Conservation (phyloP, 169 alveolate genomes). For the Eimeria nieschulzi region DNA sequence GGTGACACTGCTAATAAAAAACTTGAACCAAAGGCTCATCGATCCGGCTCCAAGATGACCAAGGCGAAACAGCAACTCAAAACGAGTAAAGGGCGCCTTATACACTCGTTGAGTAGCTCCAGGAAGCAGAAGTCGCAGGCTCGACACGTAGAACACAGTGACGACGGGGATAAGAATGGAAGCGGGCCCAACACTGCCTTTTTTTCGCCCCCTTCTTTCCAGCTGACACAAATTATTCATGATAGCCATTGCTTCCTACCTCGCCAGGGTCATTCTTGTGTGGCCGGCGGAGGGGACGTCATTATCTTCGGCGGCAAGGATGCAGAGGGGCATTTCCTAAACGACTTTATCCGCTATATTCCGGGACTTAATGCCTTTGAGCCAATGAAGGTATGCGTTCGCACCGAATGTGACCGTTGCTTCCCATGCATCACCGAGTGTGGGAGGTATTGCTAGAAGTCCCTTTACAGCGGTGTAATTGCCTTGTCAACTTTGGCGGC, state of each 20-base stretch:
- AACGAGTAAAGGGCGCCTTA: neutral
- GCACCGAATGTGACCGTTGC: neutral
- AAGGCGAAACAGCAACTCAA: conserved; percentile 50
- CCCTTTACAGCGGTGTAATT: too few species aligned
- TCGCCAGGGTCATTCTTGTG: conserved; percentile 59
- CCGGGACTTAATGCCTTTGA: conserved; percentile 68
- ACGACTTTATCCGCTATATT: conserved; percentile 55
- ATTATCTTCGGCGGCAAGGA: conserved; percentile 66
- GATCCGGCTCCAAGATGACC: neutral
- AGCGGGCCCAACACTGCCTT: conserved; percentile 68
- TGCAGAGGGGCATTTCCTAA: conserved; percentile 16
- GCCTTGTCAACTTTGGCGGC: too few species aligned
- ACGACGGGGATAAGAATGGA: neutral
- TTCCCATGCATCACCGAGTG: too few species aligned
- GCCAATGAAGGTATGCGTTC: conserved; percentile 49
- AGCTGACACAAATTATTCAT: conserved; percentile 63
- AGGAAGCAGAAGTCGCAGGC: conserved; percentile 31
- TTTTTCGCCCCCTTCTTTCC: conserved; percentile 71
- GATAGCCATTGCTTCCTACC: conserved; percentile 67
- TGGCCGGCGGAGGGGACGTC: conserved; percentile 58
- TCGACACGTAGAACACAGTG: conserved; percentile 28
- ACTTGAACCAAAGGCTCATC: neutral
- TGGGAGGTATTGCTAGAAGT: too few species aligned
- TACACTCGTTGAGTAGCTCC: conserved; percentile 24
- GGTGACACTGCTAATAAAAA: conserved; percentile 3